phyloP scores from a whole-genome alignment of 345 rosid genomes.

The Viola odorata region DNA sequence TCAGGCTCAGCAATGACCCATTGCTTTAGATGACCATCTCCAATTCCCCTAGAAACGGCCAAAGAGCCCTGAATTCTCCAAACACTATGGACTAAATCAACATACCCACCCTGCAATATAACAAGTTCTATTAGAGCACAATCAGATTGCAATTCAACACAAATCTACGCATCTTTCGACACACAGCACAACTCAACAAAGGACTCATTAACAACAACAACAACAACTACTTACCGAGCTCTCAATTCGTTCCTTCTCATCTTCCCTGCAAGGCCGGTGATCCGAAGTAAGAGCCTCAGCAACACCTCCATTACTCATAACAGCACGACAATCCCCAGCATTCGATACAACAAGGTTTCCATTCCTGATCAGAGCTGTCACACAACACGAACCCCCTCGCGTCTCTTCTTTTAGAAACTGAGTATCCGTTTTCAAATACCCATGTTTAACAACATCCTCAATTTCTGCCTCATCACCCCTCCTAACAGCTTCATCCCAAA shows the following conservation, averaged over 20 bases:
- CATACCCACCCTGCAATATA: slow-evolving; percentile 66
- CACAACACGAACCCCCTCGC: slow-evolving; percentile 77
- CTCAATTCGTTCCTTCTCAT: slow-evolving; percentile 66
- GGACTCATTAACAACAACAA: neutral
- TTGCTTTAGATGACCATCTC: slow-evolving; percentile 61
- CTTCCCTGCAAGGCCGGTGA: slow-evolving; percentile 77
- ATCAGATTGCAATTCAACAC: neutral
- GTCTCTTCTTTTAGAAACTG: slow-evolving; percentile 55
- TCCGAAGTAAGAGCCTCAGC: slow-evolving; percentile 82
- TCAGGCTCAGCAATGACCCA: slow-evolving; percentile 97
- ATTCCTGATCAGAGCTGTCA: slow-evolving; percentile 62
- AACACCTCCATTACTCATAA: slow-evolving; percentile 62
- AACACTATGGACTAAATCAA: slow-evolving; percentile 60
- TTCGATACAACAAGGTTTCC: slow-evolving; percentile 78
- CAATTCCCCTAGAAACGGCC: slow-evolving; percentile 84
- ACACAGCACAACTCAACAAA: neutral
- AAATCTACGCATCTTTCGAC: neutral
- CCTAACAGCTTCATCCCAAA: slow-evolving; percentile 32
- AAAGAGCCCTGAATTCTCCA: slow-evolving; percentile 91
- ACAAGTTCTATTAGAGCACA: neutral
- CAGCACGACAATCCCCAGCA: slow-evolving; percentile 93
- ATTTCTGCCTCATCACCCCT: slow-evolving; percentile 36
- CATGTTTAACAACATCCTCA: slow-evolving; percentile 56
- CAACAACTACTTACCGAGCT: slow-evolving; percentile 39
- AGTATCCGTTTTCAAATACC: slow-evolving; percentile 67